phyloP scores from a whole-genome alignment of 305 asterid genomes.

The Rubia tinctorum region DNA sequence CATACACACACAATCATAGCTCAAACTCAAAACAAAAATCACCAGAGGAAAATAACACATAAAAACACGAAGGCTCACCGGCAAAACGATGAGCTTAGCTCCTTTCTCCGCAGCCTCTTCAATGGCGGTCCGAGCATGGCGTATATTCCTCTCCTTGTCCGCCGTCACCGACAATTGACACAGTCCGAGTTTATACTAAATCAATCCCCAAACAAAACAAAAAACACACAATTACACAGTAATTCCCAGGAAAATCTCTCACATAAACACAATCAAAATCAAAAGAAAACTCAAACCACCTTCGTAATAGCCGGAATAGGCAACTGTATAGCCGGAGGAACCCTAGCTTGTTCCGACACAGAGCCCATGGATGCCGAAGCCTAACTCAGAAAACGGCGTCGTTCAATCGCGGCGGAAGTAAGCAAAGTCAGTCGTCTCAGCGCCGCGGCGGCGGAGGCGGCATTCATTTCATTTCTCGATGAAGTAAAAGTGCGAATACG shows the following conservation, averaged over 20 bases:
- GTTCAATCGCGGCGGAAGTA: constrained; percentile 22
- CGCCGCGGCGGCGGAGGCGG: neutral
- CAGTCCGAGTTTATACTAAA: constrained; percentile 79
- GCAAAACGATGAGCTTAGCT: constrained; percentile 84
- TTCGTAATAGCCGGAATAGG: constrained; percentile 67
- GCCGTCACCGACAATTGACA: constrained; percentile 90
- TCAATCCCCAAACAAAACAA: neutral
- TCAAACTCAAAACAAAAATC: neutral
- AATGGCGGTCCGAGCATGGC: constrained; percentile 64
- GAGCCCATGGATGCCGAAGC: constrained; percentile 44
- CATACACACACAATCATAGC: neutral
- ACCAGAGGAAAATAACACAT: neutral
- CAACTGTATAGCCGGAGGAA: constrained; percentile 49
- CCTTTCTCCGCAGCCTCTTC: constrained; percentile 93
- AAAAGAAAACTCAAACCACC: constrained; percentile 26
- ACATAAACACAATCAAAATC: neutral
- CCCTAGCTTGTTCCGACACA: constrained; percentile 66
- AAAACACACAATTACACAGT: neutral
- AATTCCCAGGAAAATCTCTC: neutral
- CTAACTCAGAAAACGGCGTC: constrained; percentile 28
- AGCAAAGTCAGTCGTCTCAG: constrained; percentile 15
- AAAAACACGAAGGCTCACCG: constrained; percentile 47
- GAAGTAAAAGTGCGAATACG: neutral
- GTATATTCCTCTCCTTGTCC: constrained; percentile 79
- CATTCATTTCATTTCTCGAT: constrained; percentile 31